Conservation (phyloP, 768 basidiomycete species). For the Rhodocollybia butyracea region DNA sequence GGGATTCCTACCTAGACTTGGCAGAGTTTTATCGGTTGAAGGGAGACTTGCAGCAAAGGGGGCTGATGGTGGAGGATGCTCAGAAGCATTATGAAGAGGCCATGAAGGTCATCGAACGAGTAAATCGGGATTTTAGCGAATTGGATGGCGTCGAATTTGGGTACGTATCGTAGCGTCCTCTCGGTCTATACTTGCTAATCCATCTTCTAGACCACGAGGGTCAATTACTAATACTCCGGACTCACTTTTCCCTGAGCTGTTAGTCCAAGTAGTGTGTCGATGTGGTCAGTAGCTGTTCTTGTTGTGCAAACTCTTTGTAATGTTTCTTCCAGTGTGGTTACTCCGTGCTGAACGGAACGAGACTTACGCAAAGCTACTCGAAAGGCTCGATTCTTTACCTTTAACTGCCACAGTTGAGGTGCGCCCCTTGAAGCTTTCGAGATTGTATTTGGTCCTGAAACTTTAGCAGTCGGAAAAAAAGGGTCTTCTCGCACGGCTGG, state of each 20-base stretch:
- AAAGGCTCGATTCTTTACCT: constrained; percentile 55
- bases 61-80: constrained; percentile 37
- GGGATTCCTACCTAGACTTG: constrained; percentile 51
- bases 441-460: neutral
- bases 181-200: constrained; percentile 2
- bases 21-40: constrained; percentile 55
- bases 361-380: constrained; percentile 50
- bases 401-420: constrained; percentile 60
- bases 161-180: constrained; percentile 22
- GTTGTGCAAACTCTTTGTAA: neutral
- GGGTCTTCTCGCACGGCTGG: constrained; percentile 72
- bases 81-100: constrained; percentile 54
- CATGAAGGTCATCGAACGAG: constrained; percentile 54
- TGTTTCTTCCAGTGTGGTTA: constrained; percentile 53
- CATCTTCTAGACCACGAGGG: constrained; percentile 35
- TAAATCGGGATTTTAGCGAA: constrained; percentile 51
- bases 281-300: constrained; percentile 48
- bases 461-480: constrained; percentile 61
- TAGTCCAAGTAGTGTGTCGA: constrained; percentile 61
- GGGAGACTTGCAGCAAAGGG: constrained; percentile 49
- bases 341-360: constrained; percentile 54
- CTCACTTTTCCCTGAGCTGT: constrained; percentile 54
- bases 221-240: constrained; percentile 39
- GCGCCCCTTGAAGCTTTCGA: constrained; percentile 8
- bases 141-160: constrained; percentile 45